Base-by-base conservation (phyloP, 164 flowering plant genomes). In the Kalanchoe fedtschenkoi region DNA sequence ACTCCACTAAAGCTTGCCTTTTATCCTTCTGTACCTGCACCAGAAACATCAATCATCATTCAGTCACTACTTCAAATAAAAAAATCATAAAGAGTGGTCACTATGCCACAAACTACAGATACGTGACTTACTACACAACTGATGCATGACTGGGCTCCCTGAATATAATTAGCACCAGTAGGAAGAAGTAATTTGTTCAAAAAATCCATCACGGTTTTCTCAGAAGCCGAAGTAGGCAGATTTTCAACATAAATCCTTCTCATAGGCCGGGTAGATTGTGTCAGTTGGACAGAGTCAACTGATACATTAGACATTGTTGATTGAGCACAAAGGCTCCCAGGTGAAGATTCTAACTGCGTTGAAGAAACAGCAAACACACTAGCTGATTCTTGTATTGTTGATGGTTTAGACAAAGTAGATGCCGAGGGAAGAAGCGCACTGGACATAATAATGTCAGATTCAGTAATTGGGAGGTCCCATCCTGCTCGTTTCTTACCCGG, bases 211-310 rank as follows among this genome's bases (percentile, higher is more conserved):
- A 95, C 10, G 56, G 74, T 77, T 68, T 87, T 87, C 72, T 95
- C 97, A 66, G 96, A 78, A 58, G 82, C 84, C 53, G 90, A 76
- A 71, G 75, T 62, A 2, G 99, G 93, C 37, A 91, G 19, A 63
- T 91, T 95, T 68, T 95, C 99, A 24, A 87, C 70, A 68, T 75
- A 82, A 62, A 95, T 86, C 75, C 91, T 83, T 72, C 96, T 85
- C 85, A 74, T 70, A 67, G 93, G 88, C 32, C 87, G 77, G 28
- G 91, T 86, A 37, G 96, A 83, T 78, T 90, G 91, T 28, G 97
- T 88, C 42, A 93, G 79, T 65, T 91, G 96, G 74, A 91, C 69
- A 6, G 91, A 73, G 64, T 91, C 96, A 66, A 79, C 16, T 17
- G 85, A 67, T 22, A 63, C 68, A 64, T 68, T 72, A 47, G 69